These are phyloP conservation scores for Candida tetrigidarum DNA, from an alignment of 1,139 yeast species.

Conservation along the genomic window DNA sequence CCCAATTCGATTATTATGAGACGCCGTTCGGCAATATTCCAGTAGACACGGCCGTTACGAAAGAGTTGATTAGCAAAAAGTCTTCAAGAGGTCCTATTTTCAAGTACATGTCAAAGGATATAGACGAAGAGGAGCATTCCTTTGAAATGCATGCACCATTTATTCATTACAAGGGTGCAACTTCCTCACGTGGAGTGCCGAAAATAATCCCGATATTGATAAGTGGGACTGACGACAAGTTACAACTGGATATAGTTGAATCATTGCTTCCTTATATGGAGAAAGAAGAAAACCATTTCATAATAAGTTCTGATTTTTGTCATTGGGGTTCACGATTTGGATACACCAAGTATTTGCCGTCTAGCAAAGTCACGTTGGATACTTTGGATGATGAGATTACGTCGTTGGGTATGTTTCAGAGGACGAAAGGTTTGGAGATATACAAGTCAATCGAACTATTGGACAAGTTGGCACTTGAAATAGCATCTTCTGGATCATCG, in stretches of 20 bases:
- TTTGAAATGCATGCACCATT: constrained; percentile 95
- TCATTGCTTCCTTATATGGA: constrained; percentile 57
- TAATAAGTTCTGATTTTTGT: constrained; percentile 90
- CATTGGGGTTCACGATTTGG: constrained; percentile 93
- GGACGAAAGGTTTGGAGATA: constrained; percentile 46
- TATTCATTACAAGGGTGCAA: constrained; percentile 37
- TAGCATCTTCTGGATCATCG: constrained; percentile 59
- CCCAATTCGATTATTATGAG: constrained; percentile 58
- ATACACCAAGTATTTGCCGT: constrained; percentile 61
- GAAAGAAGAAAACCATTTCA: constrained; percentile 66
- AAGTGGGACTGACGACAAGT: constrained; percentile 57
- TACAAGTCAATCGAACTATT: constrained; percentile 72
- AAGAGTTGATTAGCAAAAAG: constrained; percentile 28
- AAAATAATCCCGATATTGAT: constrained; percentile 80
- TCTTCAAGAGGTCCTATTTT: constrained; percentile 35
- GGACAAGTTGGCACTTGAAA: constrained; percentile 71
- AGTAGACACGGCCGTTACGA: constrained; percentile 58
- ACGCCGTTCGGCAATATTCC: constrained; percentile 83
- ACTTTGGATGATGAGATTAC: constrained; percentile 21
- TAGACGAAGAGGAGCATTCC: constrained; percentile 89
- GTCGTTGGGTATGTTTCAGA: constrained; percentile 19
- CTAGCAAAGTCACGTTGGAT: constrained; percentile 18
- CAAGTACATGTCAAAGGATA: constrained; percentile 56
- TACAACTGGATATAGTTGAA: constrained; percentile 51
- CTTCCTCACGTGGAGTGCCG: constrained; percentile 46